Base-by-base conservation (phyloP, 768 basidiomycete genomes). In the Leccinum disarticulatum region DNA sequence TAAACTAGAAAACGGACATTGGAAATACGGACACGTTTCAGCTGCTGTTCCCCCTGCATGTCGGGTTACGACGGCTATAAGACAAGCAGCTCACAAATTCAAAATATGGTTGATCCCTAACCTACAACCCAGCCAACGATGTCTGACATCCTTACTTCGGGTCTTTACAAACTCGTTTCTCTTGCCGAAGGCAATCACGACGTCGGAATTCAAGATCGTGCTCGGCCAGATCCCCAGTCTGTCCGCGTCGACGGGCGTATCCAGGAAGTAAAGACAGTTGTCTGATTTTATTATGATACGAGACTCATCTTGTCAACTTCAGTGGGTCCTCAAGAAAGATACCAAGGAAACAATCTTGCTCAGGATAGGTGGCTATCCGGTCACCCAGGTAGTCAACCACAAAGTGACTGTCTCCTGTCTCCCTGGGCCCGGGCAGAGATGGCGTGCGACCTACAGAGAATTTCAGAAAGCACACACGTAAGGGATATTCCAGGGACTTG, bases 371-470 rank as follows among this genome's bases (percentile, higher is more conserved):
- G 46, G 46, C 17, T 56, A 48, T 49, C 30, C 14, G 22, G 31
- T 15, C 46, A 49, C 46, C 15, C n/a, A 19, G 22, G 19, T 33
- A 17, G 3, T 22, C 3, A n/a, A 33, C 31, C 10, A n/a, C 13
- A 56, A 17, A 6, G 31, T 56, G 17, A n/a, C 14, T 25, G 46
- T 43, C 14, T 31, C 55, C 9, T 11, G 7, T 8, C 6, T 47
- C 17, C 46, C 30, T 7, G 46, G 19, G 5, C 43, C 6, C 15
- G 51, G 31, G 31, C 31, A n/a, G 14, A 33, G 25, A 25, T 56
- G 55, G 55, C 31, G 15, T 4, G 55, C 55, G 22, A 49, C 31
- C 46, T 56, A 56, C 31, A 47, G 55, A 14, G 46, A 48, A 49
- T 0, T 0, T 17, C 43, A 46, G 6, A 15, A 56, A 5, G 46